Base-by-base conservation (phyloP, 345 rosid genomes). In the Physaria fendleri region DNA sequence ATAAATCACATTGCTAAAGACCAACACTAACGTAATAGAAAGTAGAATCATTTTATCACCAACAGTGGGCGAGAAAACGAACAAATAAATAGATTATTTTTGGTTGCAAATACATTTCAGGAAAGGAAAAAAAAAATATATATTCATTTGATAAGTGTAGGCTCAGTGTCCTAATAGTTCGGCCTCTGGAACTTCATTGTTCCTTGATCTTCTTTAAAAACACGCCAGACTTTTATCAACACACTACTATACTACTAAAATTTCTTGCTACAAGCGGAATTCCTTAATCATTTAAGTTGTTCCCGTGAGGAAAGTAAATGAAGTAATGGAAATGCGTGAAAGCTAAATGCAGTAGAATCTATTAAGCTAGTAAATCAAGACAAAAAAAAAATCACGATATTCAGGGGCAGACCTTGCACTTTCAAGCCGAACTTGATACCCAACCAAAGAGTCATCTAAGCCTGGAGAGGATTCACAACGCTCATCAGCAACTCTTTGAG, bases 361-460 rank as follows among this genome's bases (percentile, higher is more conserved):
- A 30, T 16, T 45, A 9, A 17, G 24, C 8, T 34, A 6, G 21
- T 25, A 60, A 29, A 30, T 6, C 12, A 11, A 37, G n/a, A 14
- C 13, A 20, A 39, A 39, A 5, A 16, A 10, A 39, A 61, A 21
- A 6, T 8, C 12, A 6, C 33, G 49, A 55, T 38, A 14, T 70
- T 22, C 56, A 59, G 30, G 54, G 59, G 45, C 72, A 33, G 54
- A 90, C 97, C 95, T 79, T 66, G 95, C 94, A 68, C 87, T 87
- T 63, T 91, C 90, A 61, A 85, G 88, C 68, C 96, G 95, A 79
- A 91, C 98, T 85, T 91, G 98, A 83, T 87, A 91, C 71, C 98
- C 98, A 78, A 87, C 87, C 79, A 85, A 70, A 60, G 96, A 87
- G 71, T 89, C 86, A 73, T 62, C 65, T 30, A 74, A 73, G 81